Conservation (phyloP, 805 yeast species). For the Hanseniaspora opuntiae region DNA sequence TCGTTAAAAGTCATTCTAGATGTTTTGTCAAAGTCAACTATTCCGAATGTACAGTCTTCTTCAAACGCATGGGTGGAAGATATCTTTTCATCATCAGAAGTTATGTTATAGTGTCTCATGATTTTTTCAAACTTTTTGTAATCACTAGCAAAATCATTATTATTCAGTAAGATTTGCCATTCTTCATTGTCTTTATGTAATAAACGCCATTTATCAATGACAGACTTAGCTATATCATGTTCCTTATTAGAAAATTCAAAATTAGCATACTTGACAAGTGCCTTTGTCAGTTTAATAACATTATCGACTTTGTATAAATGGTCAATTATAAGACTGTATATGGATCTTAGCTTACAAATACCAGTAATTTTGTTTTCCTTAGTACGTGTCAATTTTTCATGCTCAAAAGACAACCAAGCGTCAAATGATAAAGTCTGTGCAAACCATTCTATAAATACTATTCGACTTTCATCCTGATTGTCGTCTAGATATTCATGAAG, state of each 20-base stretch:
- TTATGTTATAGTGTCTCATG: neutral
- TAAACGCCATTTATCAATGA: neutral
- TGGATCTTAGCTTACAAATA: neutral
- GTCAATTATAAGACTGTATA: neutral
- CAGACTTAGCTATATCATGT: neutral
- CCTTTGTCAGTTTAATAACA: neutral
- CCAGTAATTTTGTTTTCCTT: neutral
- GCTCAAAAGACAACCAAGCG: neutral
- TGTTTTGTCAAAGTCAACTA: neutral
- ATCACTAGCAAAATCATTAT: neutral
- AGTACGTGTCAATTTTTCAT: neutral
- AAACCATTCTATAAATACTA: slow-evolving; percentile 2
- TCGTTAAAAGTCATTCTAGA: neutral
- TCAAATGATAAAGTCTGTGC: neutral
- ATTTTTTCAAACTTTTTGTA: neutral
- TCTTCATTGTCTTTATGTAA: neutral
- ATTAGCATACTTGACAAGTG: neutral
- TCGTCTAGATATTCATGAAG: neutral
- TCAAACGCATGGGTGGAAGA: too few species aligned
- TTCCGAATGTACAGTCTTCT: neutral
- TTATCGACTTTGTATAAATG: neutral
- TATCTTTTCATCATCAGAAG: neutral
- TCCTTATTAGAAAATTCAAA: slow-evolving; percentile 2
- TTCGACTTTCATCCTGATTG: neutral
- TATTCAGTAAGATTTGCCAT: neutral